These are phyloP conservation scores for Beauveria sp. DNA, from an alignment of 2,329 filamentous ascomycete species.

Conservation along the genomic window DNA sequence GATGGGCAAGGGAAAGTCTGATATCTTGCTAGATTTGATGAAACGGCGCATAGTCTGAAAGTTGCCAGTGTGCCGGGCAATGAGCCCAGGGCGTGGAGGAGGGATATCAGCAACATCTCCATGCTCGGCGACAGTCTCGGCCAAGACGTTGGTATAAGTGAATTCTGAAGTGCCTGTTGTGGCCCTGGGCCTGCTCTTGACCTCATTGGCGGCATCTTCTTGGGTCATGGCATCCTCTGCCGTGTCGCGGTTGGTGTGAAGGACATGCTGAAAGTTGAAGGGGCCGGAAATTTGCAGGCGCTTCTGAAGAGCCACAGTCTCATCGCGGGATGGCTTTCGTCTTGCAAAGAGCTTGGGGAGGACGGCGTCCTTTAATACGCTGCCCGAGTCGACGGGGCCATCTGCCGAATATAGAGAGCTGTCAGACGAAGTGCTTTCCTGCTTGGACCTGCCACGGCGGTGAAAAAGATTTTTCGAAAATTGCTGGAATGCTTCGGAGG, in stretches of 20 bases:
- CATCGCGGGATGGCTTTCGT: constrained; percentile 34
- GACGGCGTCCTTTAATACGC: constrained; percentile 34
- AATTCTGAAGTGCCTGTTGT: constrained; percentile 2
- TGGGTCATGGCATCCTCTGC: constrained; percentile 23
- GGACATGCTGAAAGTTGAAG: constrained; percentile 60
- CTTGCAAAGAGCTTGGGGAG: constrained; percentile 45
- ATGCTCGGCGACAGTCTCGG: constrained; percentile 3
- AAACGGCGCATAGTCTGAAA: constrained; percentile 10
- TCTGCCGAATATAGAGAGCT: constrained; percentile 44
- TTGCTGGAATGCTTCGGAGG: constrained; percentile 51
- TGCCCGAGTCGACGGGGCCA: constrained; percentile 25
- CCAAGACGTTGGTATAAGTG: constrained; percentile 6
- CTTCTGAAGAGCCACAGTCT: constrained; percentile 22
- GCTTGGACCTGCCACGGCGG: constrained; percentile 41
- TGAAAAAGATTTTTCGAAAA: constrained; percentile 54
- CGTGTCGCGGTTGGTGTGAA: constrained; percentile 47
- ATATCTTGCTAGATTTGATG: constrained; percentile 8
- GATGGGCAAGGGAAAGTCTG: not conserved
- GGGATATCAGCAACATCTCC: not conserved
- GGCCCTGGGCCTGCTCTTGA: constrained; percentile 1
- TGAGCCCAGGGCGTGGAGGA: constrained; percentile 1
- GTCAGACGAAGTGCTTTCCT: constrained; percentile 41
- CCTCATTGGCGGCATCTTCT: not conserved
- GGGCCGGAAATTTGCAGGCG: constrained; percentile 52
- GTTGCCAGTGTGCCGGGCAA: constrained; percentile 9